Percentiles rank a stretch among this genome's conserved stretches.
phyloP scores from a whole-genome alignment of 352 stramenopile genomes.

The Globisporangium recalcitrans region DNA sequence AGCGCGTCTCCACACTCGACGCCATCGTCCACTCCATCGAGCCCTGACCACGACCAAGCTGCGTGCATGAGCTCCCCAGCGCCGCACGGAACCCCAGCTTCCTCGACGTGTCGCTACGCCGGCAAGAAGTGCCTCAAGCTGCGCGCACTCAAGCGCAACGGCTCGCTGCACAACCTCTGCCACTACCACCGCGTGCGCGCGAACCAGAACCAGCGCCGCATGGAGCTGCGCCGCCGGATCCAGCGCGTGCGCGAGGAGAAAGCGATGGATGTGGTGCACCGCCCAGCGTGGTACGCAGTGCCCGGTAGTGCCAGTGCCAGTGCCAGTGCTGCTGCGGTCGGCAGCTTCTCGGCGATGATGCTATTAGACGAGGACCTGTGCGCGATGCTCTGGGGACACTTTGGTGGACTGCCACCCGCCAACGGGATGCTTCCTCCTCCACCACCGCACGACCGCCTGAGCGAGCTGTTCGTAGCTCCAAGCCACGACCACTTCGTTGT shows the following conservation, averaged over 20 bases:
- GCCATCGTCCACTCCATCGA: not conserved
- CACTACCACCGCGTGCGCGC: slow-evolving; percentile 11
- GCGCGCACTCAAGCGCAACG: slow-evolving; percentile 13
- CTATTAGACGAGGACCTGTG: no score
- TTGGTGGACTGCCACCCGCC: no score
- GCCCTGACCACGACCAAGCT: not conserved
- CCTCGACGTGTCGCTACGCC: slow-evolving; percentile 9
- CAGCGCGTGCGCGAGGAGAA: slow-evolving; percentile 3
- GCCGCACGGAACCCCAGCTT: not conserved
- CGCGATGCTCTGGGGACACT: no score
- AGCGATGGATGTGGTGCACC: not conserved
- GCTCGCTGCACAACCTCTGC: slow-evolving; percentile 16
- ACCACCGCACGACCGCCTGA: no score
- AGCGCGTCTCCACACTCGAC: not conserved
- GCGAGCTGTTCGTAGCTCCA: no score
- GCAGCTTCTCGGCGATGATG: no score
- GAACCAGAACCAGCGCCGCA: slow-evolving; percentile 17
- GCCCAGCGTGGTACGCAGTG: no score
- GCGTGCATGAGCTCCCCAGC: not conserved
- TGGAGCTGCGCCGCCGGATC: slow-evolving; percentile 12
- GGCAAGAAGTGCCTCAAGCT: slow-evolving; percentile 11
- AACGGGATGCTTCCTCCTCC: no score
- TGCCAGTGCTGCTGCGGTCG: no score
- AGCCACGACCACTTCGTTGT: no score
- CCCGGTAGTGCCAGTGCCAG: no score